Evolutionary conservation across 148 eudicot genomes (phyloP).

Genomic region (Rhododendron molle): DNA sequence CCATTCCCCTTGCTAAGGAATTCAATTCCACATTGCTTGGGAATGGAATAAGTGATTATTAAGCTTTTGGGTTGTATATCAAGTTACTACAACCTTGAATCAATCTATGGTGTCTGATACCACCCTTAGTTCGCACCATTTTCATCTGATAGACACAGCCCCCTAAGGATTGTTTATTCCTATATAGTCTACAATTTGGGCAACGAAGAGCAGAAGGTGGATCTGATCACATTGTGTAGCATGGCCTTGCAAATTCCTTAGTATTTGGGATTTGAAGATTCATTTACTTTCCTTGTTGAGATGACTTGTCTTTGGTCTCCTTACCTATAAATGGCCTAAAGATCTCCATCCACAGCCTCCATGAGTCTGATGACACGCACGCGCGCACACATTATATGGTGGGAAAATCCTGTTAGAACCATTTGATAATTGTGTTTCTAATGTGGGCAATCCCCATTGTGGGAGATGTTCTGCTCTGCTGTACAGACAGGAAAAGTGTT

Average conservation of each 20-base stretch:
- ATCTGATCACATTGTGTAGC: not conserved
- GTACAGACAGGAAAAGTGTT: not conserved
- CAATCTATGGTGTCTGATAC: not conserved
- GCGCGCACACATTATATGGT: not conserved
- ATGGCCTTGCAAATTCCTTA: not conserved
- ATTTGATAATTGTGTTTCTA: not conserved
- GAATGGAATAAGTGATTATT: too few relatives aligned
- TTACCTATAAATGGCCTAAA: not conserved
- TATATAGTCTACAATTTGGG: not conserved
- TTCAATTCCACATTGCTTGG: too few relatives aligned
- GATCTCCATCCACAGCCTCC: not conserved
- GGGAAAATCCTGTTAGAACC: not conserved
- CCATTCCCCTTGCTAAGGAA: not conserved
- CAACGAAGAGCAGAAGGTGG: not conserved
- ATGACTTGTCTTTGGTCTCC: not conserved
- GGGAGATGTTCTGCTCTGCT: not conserved
- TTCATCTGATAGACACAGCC: not conserved
- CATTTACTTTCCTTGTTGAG: not conserved
- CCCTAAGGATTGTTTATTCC: not conserved
- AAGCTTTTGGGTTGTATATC: too few relatives aligned
- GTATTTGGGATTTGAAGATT: not conserved
- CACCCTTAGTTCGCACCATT: not conserved
- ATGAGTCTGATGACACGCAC: not conserved
- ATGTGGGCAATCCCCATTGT: not conserved
- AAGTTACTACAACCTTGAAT: not conserved